Evolutionary conservation across 176 grass and related monocot species (phyloP).

Genomic region (Cocos nucifera): DNA sequence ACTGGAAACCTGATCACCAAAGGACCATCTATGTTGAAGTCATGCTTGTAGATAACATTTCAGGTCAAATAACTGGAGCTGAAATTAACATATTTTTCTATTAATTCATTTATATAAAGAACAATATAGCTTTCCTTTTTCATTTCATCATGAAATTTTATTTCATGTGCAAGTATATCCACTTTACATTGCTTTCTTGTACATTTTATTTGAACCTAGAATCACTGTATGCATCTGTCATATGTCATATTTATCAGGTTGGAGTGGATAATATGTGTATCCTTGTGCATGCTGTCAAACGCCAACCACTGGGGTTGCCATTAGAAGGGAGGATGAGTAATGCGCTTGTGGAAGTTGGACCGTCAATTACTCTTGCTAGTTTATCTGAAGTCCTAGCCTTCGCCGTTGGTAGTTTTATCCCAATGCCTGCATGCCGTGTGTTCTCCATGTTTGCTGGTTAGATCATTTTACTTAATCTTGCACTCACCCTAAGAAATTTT

Average conservation of each 20-base stretch:
- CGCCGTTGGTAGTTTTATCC: constrained; percentile 84
- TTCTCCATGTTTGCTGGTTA: constrained; percentile 99
- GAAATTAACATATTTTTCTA: too few relatives aligned
- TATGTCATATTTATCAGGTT: constrained; percentile 24
- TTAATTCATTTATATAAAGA: too few relatives aligned
- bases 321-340: constrained; percentile 73
- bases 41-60: too few relatives aligned
- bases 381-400: constrained; percentile 90
- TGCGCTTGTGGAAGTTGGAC: constrained; percentile 88
- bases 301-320: constrained; percentile 42
- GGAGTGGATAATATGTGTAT: constrained; percentile 99
- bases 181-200: too few relatives aligned
- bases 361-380: constrained; percentile 94
- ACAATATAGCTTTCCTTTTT: too few relatives aligned
- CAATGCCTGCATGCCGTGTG: constrained; percentile 84
- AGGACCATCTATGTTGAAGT: too few relatives aligned
- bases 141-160: too few relatives aligned
- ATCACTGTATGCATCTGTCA: too few relatives aligned
- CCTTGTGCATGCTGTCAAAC: constrained; percentile 90
- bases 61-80: too few relatives aligned
- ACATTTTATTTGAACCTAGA: too few relatives aligned
- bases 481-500: neutral
- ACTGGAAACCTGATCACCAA: too few relatives aligned
- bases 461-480: constrained; percentile 11
- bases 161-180: too few relatives aligned